Evolutionary conservation across 106 monocot species (phyloP).

Genomic region (Hemerocallis citrina): DNA sequence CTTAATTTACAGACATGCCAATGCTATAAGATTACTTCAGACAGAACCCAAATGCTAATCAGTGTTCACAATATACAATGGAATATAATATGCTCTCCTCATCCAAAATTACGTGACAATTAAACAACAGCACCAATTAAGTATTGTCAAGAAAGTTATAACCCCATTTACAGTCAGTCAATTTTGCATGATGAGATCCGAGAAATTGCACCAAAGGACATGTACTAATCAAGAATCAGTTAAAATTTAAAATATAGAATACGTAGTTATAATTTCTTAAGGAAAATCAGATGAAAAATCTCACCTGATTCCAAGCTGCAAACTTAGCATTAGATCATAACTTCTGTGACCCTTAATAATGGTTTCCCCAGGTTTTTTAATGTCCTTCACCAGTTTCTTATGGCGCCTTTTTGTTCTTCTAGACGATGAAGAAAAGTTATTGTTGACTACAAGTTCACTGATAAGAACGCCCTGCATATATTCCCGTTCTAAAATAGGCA

Average conservation of each 20-base stretch:
- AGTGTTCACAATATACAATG: background rate
- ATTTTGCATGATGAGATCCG: background rate
- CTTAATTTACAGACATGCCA: too few species aligned
- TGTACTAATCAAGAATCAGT: background rate
- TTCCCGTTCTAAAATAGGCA: constrained; percentile 61
- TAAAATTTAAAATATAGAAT: background rate
- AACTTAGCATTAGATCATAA: constrained; percentile 73
- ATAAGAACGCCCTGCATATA: constrained; percentile 74
- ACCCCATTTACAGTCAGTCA: background rate
- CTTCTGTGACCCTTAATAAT: constrained; percentile 73
- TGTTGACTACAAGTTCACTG: constrained; percentile 46
- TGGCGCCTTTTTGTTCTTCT: constrained; percentile 40
- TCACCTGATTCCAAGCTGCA: constrained; percentile 72
- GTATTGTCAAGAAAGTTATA: background rate
- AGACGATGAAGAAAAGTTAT: constrained; percentile 36
- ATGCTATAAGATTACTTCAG: background rate
- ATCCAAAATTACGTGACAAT: background rate
- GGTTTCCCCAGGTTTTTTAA: constrained; percentile 55
- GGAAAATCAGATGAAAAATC: background rate
- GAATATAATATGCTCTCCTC: background rate
- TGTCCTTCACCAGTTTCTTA: constrained; percentile 33
- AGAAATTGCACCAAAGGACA: background rate
- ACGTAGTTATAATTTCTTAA: background rate
- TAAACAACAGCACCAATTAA: background rate
- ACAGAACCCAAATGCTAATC: background rate